Conservation (phyloP, 2,329 filamentous ascomycete genomes). For the Arachnomyces sp. region DNA sequence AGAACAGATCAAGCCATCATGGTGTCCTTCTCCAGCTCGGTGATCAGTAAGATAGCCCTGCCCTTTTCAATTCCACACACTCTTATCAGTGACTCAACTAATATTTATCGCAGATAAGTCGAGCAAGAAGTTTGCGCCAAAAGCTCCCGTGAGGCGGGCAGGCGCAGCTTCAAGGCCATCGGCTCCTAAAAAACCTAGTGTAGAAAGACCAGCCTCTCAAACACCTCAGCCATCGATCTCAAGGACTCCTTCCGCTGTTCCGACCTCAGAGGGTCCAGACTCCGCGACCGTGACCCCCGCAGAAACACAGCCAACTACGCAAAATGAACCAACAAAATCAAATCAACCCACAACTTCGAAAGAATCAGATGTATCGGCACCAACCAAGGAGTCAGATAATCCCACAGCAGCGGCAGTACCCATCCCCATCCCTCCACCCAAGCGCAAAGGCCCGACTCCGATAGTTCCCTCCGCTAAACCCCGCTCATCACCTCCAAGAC, state of each 20-base stretch:
- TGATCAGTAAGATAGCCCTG: constrained; percentile 37
- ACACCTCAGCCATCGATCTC: constrained; percentile 14
- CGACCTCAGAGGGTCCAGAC: constrained; percentile 1
- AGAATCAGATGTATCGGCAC: neutral
- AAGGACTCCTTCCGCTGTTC: constrained; percentile 7
- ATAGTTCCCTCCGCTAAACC: too few relatives aligned
- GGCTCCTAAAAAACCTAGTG: constrained; percentile 32
- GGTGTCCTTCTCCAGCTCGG: constrained; percentile 48
- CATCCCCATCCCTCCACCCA: constrained; percentile 14
- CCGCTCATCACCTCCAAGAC: too few relatives aligned
- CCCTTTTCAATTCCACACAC: constrained; percentile 5
- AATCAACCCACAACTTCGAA: constrained; percentile 2
- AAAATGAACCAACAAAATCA: constrained; percentile 10
- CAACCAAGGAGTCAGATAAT: too few relatives aligned
- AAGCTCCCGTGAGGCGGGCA: constrained; percentile 52
- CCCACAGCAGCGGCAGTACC: neutral
- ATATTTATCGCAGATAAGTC: constrained; percentile 45
- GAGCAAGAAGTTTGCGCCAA: constrained; percentile 70
- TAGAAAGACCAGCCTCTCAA: constrained; percentile 25
- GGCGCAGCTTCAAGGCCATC: constrained; percentile 34
- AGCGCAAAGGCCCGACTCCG: constrained; percentile 8
- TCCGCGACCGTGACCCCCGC: neutral
- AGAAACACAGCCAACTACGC: constrained; percentile 17
- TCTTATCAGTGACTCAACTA: constrained; percentile 6
- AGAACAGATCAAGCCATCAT: constrained; percentile 15